Evolutionary conservation across 2,329 filamentous ascomycete genomes (phyloP).

Genomic region (Calonectria hongkongensis): DNA sequence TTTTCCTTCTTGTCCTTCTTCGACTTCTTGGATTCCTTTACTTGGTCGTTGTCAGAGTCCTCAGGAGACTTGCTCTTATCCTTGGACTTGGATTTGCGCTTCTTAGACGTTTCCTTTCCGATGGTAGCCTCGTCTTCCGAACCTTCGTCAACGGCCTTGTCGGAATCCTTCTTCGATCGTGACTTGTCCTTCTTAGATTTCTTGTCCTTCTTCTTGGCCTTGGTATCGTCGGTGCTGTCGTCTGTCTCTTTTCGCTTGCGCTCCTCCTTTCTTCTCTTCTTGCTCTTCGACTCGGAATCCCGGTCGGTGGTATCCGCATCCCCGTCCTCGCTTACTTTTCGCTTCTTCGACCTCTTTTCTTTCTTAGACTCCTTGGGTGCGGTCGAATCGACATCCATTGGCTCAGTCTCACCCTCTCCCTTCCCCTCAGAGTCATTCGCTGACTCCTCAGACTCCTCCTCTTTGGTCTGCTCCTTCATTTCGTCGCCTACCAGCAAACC

Average conservation of each 20-base stretch:
- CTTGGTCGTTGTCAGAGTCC: conserved; percentile 53
- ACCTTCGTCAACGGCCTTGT: conserved; percentile 33
- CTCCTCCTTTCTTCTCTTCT: conserved; percentile 62
- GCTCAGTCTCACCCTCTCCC: conserved; percentile 47
- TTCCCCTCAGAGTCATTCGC: conserved; percentile 34
- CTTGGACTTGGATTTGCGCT: conserved; percentile 59
- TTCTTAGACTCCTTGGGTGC: conserved; percentile 58
- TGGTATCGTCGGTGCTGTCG: conserved; percentile 42
- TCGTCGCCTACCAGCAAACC: conserved; percentile 80
- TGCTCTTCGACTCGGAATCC: conserved; percentile 60
- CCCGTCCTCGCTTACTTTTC: conserved; percentile 65
- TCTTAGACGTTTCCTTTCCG: conserved; percentile 56
- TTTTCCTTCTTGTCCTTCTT: conserved; percentile 65
- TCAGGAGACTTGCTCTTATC: conserved; percentile 54
- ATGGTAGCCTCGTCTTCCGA: conserved; percentile 49
- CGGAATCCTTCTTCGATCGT: conserved; percentile 49
- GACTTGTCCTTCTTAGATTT: conserved; percentile 66
- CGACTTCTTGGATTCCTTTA: conserved; percentile 58
- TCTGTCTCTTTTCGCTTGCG: conserved; percentile 58
- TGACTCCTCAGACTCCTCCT: conserved; percentile 41
- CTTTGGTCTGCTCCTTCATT: conserved; percentile 64
- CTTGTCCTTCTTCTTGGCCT: conserved; percentile 53
- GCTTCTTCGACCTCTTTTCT: conserved; percentile 70
- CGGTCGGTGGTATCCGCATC: conserved; percentile 55
- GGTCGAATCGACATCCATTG: conserved; percentile 49